These are phyloP conservation scores for Suhomyces choctaworum DNA, from an alignment of 1,139 yeast genomes.

Conservation along the genomic window DNA sequence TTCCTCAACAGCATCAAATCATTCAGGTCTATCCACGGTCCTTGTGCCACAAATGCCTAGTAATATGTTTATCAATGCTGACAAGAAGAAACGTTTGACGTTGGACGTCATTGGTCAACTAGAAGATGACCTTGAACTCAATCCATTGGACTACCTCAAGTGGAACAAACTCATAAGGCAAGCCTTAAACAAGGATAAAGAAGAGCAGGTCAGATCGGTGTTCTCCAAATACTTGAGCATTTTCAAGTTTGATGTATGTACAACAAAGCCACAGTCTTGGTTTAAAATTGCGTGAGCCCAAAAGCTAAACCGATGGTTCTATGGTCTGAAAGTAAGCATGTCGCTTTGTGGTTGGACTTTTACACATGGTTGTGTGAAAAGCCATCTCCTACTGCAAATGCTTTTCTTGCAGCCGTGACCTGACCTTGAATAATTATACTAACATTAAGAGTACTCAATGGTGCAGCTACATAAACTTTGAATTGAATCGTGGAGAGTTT, in stretches of 20 bases:
- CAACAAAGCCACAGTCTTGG: background rate
- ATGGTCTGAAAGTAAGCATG: no score
- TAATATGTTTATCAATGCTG: conserved; percentile 26
- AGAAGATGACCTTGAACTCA: conserved; percentile 57
- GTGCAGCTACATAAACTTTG: conserved; percentile 71
- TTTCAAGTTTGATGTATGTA: conserved; percentile 57
- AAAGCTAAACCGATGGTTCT: no score
- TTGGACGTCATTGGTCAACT: conserved; percentile 57
- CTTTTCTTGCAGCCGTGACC: no score
- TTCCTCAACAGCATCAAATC: background rate
- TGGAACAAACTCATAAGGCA: conserved; percentile 61
- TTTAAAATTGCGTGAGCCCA: no score
- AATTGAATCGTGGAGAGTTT: conserved; percentile 68
- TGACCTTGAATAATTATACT: no score
- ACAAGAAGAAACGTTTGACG: conserved; percentile 35
- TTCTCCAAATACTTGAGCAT: conserved; percentile 62
- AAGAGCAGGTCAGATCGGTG: conserved; percentile 58
- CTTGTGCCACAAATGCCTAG: conserved; percentile 8
- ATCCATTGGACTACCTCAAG: conserved; percentile 55
- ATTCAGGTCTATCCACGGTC: no score
- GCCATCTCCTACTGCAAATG: no score
- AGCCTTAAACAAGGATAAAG: conserved; percentile 58
- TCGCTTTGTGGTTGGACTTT: no score
- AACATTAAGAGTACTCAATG: conserved; percentile 56
- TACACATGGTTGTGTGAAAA: no score